These are phyloP conservation scores for Radiomyces spectabilis DNA, from an alignment of 192 early-diverging fungal species.

Conservation along the genomic window DNA sequence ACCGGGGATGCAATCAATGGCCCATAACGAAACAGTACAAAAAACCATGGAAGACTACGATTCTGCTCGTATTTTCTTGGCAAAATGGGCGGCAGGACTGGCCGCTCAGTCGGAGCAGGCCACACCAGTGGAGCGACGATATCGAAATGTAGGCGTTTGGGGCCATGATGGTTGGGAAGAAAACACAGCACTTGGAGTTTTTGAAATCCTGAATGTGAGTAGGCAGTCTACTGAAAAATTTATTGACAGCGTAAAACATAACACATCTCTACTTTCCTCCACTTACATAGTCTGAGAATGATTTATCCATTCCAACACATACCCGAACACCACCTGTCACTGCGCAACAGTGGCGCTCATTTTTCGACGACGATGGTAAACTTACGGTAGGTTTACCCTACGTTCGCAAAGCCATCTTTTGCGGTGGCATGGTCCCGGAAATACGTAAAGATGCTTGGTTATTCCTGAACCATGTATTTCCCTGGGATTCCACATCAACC, in stretches of 20 bases:
- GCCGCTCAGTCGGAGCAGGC: constrained; percentile 27
- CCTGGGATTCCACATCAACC: constrained; percentile 71
- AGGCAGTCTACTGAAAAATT: constrained; percentile 10
- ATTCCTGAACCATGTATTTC: constrained; percentile 77
- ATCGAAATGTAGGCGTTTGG: constrained; percentile 26
- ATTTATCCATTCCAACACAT: constrained; percentile 37
- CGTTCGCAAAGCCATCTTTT: constrained; percentile 55
- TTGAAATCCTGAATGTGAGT: constrained; percentile 35
- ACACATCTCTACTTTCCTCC: neutral
- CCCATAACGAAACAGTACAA: constrained; percentile 48
- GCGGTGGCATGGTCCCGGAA: constrained; percentile 73
- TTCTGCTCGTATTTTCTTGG: constrained; percentile 66
- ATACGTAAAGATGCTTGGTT: constrained; percentile 85
- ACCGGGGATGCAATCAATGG: constrained; percentile 41
- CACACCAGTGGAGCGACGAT: constrained; percentile 8
- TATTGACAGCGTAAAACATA: constrained; percentile 9
- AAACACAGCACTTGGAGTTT: constrained; percentile 32
- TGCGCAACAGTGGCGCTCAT: constrained; percentile 62
- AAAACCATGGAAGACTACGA: constrained; percentile 72
- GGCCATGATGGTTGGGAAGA: constrained; percentile 31
- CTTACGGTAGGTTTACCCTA: constrained; percentile 40
- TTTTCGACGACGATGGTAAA: constrained; percentile 52
- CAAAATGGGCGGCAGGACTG: constrained; percentile 66
- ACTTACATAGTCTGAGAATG: constrained; percentile 29
- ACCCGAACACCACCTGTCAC: constrained; percentile 45